These are phyloP conservation scores for Talaromyces sp. DNA, from an alignment of 2,329 filamentous ascomycete genomes.

Conservation along the genomic window DNA sequence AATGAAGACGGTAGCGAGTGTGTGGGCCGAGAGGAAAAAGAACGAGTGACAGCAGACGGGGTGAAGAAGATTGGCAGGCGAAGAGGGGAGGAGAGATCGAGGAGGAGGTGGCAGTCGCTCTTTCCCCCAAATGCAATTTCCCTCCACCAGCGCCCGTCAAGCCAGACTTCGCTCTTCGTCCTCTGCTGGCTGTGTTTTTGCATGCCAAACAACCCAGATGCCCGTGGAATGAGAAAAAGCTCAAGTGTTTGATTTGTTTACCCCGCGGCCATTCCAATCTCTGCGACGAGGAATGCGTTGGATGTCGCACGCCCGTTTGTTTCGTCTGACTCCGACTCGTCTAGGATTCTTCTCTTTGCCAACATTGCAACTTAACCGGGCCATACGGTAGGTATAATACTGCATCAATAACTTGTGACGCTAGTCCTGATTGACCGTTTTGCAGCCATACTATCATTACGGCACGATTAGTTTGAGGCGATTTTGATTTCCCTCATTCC, in stretches of 20 bases:
- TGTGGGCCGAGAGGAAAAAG: background rate
- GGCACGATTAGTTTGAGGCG: background rate
- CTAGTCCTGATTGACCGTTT: background rate
- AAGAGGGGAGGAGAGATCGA: background rate
- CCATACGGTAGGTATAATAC: background rate
- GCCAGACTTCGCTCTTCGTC: background rate
- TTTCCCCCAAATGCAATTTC: background rate
- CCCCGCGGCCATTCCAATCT: conserved; percentile 6
- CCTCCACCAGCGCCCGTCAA: background rate
- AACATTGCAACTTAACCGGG: background rate
- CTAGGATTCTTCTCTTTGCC: background rate
- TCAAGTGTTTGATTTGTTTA: conserved; percentile 3
- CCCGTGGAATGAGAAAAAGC: background rate
- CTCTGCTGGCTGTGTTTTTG: background rate
- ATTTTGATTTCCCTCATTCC: conserved; percentile 11
- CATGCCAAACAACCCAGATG: background rate
- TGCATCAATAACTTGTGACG: background rate
- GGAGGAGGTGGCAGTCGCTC: background rate
- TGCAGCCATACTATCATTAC: background rate
- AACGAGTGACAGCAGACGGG: background rate
- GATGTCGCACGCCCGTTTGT: background rate
- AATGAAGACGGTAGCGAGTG: background rate
- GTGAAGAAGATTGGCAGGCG: background rate
- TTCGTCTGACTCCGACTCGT: background rate
- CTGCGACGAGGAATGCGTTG: conserved; percentile 6